Base-by-base conservation (phyloP, 202 grass and related monocot species). In the Setaria italica region DNA sequence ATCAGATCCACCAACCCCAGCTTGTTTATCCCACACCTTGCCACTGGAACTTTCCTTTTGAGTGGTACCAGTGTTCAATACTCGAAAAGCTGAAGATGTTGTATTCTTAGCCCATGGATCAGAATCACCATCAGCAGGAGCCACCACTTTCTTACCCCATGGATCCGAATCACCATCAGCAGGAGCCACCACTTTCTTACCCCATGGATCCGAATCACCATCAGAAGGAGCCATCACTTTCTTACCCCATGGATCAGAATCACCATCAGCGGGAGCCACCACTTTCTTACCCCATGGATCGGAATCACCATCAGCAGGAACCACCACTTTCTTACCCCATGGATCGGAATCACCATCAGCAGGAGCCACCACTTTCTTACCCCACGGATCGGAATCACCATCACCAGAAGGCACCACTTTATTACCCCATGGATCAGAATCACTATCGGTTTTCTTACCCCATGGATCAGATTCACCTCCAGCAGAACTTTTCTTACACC, bases 241-340 rank as follows among this genome's bases (percentile, higher is more conserved):
- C 64, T 80, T 90, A 81, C 79, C 62, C 93, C 93, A 95, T 16
- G 86, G 80, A 87, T 95, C 93, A 87, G 13, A 73, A 70, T 90
- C 87, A 67, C 80, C 85, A 37, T 74, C 19, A 58, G 62, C 76
- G 43, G 68, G 30, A 72, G 87, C 48, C 37, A 65, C 25, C 70
- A 60, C 16, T 87, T 80, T 47, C 41, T 62, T 80, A 80, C 63
- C 74, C 92, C 92, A 94, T 58, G 66, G 74, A 55, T 88, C 87
- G 43, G 86, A 29, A 47, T 76, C 63, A 49, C 4, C 46, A 70
- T 43, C 30, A 1, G 35, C 83, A 47, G 50, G 16, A 74, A 74
- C 65, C 39, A 45, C 1, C 19, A 68, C 3, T 76, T 74, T 80
- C 17, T 55, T 85, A 80, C 75, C 49, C 85, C 85, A 91, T 77